Base-by-base conservation (phyloP, 2,329 filamentous ascomycete genomes). In the Aureobasidium zeae region DNA sequence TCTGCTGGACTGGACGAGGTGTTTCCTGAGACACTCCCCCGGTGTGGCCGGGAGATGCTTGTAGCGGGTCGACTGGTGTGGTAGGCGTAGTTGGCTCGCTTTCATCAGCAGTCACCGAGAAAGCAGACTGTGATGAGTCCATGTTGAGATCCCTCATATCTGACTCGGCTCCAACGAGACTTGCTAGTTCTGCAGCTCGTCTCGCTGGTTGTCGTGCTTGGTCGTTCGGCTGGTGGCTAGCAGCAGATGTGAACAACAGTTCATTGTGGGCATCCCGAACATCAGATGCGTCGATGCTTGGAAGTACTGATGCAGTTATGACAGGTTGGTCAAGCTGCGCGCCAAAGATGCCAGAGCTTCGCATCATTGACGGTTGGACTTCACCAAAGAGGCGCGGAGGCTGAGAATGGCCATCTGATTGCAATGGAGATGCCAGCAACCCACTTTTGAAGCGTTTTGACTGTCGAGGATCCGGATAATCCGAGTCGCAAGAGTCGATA, bases 351-450 rank as follows among this genome's bases (percentile, higher is more conserved):
- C 45, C 68, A 12, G 75, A 76, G 53, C 69, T 75, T 37, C 66
- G 62, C 11, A 79, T 53, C 9, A 70, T 70, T 15, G 74, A 76
- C 20, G 67, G 60, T 9, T 70, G 71, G 49, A 81, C 74, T 55
- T 81, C 77, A 10, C 77, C 77, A 54, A 80, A 81, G 5, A 81
- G 62, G 13, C 43, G 43, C n/a, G 25, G 25, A 15, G 34, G 33
- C 38, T 45, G 43, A 24, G 26, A 17, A 13, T 44, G 29, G 10
- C 8, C 8, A 24, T 29, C 22, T 8, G 20, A 22, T 22, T 34
- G 39, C 10, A 31, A 21, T 8, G 15, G 16, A 54, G 12, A 55
- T 29, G 11, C 51, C 37, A 46, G 61, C 56, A 29, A 26, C 6
- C 44, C 41, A 22, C 28, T 32, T 44, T 67, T 68, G 48, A 70